Evolutionary conservation across 306 rosid species (phyloP).

Genomic region (Urtica urens): DNA sequence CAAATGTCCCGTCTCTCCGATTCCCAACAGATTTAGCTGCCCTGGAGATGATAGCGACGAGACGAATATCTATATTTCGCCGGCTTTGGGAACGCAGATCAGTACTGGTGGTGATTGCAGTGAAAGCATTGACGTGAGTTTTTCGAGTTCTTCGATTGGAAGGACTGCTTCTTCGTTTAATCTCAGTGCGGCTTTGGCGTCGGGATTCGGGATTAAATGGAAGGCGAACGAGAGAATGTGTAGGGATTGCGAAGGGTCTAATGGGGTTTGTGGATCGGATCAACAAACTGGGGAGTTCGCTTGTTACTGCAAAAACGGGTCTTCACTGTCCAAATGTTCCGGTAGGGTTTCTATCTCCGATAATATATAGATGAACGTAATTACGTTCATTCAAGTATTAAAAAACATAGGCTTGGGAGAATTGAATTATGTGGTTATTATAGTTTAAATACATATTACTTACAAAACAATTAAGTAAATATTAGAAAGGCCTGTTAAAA

Average conservation of each 20-base stretch:
- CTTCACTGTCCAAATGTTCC: conserved; percentile 22
- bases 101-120: conserved; percentile 8
- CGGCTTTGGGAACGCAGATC: neutral
- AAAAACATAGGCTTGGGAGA: too few relatives aligned
- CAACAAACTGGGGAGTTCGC: conserved; percentile 21
- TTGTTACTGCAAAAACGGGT: conserved; percentile 41
- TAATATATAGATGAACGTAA: too few relatives aligned
- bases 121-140: conserved; percentile 14
- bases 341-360: too few relatives aligned
- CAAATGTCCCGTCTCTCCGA: conserved; percentile 15
- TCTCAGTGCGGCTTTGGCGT: conserved; percentile 20
- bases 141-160: conserved; percentile 19
- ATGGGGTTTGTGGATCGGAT: conserved; percentile 40
- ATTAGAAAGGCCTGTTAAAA: too few relatives aligned
- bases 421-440: too few relatives aligned
- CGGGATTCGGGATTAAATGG: conserved; percentile 43
- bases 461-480: too few relatives aligned
- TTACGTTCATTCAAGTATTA: too few relatives aligned
- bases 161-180: conserved; percentile 4
- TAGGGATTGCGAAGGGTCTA: conserved; percentile 22
- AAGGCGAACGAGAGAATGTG: conserved; percentile 28
- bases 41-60: neutral
- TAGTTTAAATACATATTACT: too few relatives aligned
- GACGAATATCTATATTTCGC: conserved; percentile 18
- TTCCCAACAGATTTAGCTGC: conserved; percentile 27